Conservation (phyloP, 2,329 filamentous ascomycete species). For the Fusarium globosum region DNA sequence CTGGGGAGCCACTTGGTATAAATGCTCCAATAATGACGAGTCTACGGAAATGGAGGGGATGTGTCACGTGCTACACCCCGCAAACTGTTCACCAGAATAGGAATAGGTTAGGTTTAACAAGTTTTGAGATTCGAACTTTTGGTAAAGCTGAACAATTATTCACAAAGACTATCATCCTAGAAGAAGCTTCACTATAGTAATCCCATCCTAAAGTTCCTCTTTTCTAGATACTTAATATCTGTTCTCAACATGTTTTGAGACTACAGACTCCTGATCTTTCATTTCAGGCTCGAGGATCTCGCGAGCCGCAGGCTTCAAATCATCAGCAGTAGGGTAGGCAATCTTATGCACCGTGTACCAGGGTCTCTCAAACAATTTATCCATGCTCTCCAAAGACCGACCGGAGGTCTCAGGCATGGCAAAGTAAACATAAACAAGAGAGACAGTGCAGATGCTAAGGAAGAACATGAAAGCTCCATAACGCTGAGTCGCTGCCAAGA, state of each 20-base stretch:
- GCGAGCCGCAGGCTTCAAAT: constrained; percentile 23
- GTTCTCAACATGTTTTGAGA: constrained; percentile 14
- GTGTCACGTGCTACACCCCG: constrained; percentile 2
- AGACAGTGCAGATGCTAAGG: constrained; percentile 42
- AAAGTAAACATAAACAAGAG: constrained; percentile 48
- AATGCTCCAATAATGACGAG: neutral
- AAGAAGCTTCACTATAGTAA: rapidly evolving
- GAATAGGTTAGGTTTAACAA: rapidly evolving
- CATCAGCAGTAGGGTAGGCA: constrained; percentile 45
- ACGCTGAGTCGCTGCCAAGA: constrained; percentile 47
- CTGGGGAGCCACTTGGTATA: neutral
- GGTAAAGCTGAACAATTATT: rapidly evolving
- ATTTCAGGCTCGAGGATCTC: constrained; percentile 19
- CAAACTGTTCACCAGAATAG: neutral
- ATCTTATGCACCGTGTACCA: constrained; percentile 47
- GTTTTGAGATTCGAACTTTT: rapidly evolving
- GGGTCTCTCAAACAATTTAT: constrained; percentile 43
- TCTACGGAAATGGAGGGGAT: rapidly evolving
- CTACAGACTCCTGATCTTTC: constrained; percentile 18
- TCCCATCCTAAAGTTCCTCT: rapidly evolving
- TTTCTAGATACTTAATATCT: neutral
- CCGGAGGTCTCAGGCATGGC: constrained; percentile 49
- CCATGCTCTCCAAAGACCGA: constrained; percentile 47
- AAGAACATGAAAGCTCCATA: constrained; percentile 50
- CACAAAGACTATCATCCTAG: rapidly evolving